These are phyloP conservation scores for Fragaria nilgerrensis DNA, from an alignment of 306 rosid species.

Conservation along the genomic window DNA sequence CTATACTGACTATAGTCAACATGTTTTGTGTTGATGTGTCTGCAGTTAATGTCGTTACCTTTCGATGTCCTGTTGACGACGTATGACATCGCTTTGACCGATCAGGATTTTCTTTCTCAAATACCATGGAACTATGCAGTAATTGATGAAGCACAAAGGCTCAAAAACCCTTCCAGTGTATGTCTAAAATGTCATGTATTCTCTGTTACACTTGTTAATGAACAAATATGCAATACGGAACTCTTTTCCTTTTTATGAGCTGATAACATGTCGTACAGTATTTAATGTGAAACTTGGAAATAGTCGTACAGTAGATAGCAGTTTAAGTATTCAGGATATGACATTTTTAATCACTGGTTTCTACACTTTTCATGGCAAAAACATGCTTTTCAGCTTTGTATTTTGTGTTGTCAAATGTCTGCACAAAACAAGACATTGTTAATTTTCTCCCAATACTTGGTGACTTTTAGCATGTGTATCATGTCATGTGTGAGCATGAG, in stretches of 20 bases:
- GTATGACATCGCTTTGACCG: constrained; percentile 78
- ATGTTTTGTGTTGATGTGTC: constrained; percentile 18
- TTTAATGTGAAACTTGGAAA: not conserved
- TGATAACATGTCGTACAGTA: not conserved
- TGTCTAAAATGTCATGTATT: constrained; percentile 29
- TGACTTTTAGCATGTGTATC: not conserved
- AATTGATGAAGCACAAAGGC: constrained; percentile 97
- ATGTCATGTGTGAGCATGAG: not conserved
- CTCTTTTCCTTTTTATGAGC: not conserved
- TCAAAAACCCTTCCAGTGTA: constrained; percentile 91
- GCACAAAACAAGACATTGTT: not conserved
- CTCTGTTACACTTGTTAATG: constrained; percentile 5
- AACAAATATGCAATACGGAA: not conserved
- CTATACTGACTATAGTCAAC: too few relatives aligned
- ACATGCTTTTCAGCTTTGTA: not conserved
- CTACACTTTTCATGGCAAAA: not conserved
- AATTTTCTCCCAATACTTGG: not conserved
- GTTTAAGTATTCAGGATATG: not conserved
- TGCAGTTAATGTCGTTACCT: constrained; percentile 63
- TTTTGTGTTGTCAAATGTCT: not conserved
- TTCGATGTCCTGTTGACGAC: constrained; percentile 87
- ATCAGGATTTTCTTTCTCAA: constrained; percentile 94
- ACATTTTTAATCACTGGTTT: not conserved
- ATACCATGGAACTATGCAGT: constrained; percentile 88
- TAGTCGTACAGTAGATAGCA: not conserved